Base-by-base conservation (phyloP, 2,329 filamentous ascomycete species). In the Tolypocladium album region DNA sequence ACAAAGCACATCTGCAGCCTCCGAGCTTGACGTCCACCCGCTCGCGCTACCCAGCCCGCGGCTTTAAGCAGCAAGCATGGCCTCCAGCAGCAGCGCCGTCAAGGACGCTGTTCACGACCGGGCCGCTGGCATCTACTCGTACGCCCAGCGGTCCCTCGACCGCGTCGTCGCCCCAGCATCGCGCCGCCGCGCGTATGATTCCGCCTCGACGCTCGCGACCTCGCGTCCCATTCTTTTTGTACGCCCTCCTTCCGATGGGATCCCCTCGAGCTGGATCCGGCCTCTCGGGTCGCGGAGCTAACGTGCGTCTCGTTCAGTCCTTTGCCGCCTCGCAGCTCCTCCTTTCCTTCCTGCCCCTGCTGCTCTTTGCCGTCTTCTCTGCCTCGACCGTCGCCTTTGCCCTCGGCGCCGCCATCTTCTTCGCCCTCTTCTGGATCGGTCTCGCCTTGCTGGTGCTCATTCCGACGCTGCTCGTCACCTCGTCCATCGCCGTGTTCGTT, bases 141-240 rank as follows among this genome's bases (percentile, higher is more conserved):
- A 76, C 65, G 71, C 74, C 57, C 77, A 77, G 61, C 74, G 72
- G 60, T 76, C 77, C 59, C 65, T 81, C 58, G 74, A 83, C 67
- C 75, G 77, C 63, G 67, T 80, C 66, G 77, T 90, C 52, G 81
- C 84, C 53, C 86, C 87, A 0, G 75, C 83, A 42, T 81, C 82
- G 61, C 81, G 88, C 57, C 79, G 84, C 63, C 77, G 79, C 60
- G 77, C 83, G 50, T 79, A 85, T 65, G 75, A 81, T 20, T 78
- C 75, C 53, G 72, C 82, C 36, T 75, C 78, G 42, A 69, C 75
- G 6, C 88, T 89, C 67, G 84, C 86, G 20, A 72, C 79, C 7
- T 76, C 80, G 56, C 86, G 88, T 60, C 90, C 90, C 2, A 76
- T 90, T 63, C 75, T 92, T 52, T 85, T 88, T 59, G 88, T 90